Conservation (phyloP, 2,329 filamentous ascomycete species). For the Stachybotrys chlorohalonatus region DNA sequence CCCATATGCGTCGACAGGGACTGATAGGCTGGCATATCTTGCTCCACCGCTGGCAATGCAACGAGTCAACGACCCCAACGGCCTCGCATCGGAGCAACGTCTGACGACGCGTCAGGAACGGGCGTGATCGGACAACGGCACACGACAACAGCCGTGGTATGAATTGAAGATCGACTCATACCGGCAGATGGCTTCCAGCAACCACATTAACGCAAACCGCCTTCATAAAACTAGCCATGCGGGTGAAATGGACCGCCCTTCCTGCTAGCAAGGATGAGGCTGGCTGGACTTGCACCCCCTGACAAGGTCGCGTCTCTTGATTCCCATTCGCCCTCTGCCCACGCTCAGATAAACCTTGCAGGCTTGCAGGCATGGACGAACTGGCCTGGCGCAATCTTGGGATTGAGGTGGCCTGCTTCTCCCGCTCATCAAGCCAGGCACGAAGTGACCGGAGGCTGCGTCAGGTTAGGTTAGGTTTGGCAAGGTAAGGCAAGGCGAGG, state of each 20-base stretch:
- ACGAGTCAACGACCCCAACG: no score
- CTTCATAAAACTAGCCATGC: not conserved
- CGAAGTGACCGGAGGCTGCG: not conserved
- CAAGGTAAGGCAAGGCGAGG: not conserved
- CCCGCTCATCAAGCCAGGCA: not conserved
- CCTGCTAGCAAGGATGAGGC: not conserved
- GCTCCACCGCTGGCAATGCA: no score
- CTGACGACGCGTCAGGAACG: no score
- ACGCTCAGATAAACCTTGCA: no score
- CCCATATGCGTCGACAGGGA: no score
- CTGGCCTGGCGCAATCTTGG: not conserved
- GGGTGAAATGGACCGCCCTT: not conserved
- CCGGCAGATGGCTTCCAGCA: not conserved
- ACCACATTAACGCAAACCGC: not conserved
- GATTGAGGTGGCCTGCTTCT: not conserved
- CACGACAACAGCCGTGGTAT: no score
- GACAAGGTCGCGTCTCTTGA: not conserved
- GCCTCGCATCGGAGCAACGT: no score
- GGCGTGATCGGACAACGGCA: no score
- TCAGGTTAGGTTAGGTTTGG: no score
- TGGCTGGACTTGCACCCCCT: not conserved
- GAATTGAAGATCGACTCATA: no score
- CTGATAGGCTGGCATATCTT: no score
- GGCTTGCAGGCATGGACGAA: not conserved
- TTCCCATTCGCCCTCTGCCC: not conserved